Percentiles rank a stretch among this genome's conserved stretches.
phyloP scores from a whole-genome alignment of 495 filamentous ascomycete species.

The Mycothermus thermophilus region DNA sequence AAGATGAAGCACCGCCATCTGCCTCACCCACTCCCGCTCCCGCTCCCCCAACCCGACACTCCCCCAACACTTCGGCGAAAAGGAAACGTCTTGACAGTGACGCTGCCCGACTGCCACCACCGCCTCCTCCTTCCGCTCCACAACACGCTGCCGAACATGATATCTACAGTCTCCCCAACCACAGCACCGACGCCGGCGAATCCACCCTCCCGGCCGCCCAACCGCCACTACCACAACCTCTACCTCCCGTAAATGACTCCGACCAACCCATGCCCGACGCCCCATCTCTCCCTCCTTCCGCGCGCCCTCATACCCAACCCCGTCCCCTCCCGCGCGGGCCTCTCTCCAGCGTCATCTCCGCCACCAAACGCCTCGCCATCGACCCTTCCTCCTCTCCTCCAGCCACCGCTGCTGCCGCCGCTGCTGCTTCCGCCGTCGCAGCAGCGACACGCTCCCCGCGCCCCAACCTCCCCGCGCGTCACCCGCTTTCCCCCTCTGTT shows the following conservation, averaged over 20 bases:
- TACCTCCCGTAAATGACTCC: background rate
- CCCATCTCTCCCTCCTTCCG: background rate
- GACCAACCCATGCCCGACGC: conserved; percentile 6
- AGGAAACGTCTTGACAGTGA: conserved; percentile 16
- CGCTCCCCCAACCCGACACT: conserved; percentile 14
- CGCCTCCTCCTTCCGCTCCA: background rate
- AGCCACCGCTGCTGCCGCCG: too few species aligned
- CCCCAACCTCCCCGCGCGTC: too few species aligned
- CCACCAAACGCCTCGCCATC: conserved; percentile 4
- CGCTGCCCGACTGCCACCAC: background rate
- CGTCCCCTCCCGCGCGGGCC: background rate
- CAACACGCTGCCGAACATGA: conserved; percentile 6
- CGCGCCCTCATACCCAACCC: background rate
- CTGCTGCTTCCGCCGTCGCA: background rate
- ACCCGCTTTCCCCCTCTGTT: too few species aligned
- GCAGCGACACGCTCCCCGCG: background rate
- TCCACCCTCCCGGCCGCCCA: background rate
- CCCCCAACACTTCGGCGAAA: conserved; percentile 31
- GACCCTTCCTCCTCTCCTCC: conserved; percentile 4
- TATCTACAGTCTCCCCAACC: conserved; percentile 9
- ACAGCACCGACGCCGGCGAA: conserved; percentile 5
- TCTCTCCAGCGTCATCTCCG: conserved; percentile 6
- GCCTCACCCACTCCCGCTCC: conserved; percentile 12
- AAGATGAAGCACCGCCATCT: conserved; percentile 1
- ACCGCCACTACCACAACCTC: background rate